Conservation (phyloP, 805 yeast species). For the Lipomyces lipofer region DNA sequence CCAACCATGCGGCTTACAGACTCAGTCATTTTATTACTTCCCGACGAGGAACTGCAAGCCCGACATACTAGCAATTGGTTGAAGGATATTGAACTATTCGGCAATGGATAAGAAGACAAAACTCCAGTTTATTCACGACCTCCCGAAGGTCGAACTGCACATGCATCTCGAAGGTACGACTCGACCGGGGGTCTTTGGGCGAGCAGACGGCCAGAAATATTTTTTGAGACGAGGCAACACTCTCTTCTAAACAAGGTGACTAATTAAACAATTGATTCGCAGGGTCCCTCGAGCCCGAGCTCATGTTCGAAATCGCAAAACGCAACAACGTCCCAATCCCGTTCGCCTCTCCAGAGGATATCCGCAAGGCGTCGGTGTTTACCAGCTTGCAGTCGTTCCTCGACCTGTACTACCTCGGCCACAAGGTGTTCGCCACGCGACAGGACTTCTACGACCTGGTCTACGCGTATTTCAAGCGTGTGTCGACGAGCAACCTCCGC, state of each 20-base stretch:
- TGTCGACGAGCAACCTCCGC: constrained; percentile 28
- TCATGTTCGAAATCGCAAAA: constrained; percentile 66
- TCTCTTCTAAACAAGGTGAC: too few species aligned
- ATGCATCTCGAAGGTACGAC: constrained; percentile 73
- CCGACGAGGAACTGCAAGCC: too few species aligned
- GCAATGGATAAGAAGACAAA: constrained; percentile 27
- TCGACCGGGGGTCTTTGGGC: too few species aligned
- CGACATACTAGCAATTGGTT: too few species aligned
- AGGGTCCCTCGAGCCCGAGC: constrained; percentile 64
- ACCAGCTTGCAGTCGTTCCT: constrained; percentile 74
- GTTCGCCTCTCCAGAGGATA: constrained; percentile 52
- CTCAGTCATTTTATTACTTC: too few species aligned
- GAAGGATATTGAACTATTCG: too few species aligned
- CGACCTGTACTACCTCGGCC: constrained; percentile 77
- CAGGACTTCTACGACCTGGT: constrained; percentile 77
- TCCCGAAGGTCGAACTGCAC: constrained; percentile 88
- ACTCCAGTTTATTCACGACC: constrained; percentile 55
- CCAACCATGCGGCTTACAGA: too few species aligned
- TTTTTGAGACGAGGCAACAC: too few species aligned
- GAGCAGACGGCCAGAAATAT: too few species aligned
- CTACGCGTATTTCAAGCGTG: constrained; percentile 59
- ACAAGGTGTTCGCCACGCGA: constrained; percentile 68
- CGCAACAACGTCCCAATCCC: constrained; percentile 66
- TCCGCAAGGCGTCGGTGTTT: constrained; percentile 60
- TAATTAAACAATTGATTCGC: background rate